Evolutionary conservation across 2,329 filamentous ascomycete species (phyloP).

Genomic region (Aspergillus felis): DNA sequence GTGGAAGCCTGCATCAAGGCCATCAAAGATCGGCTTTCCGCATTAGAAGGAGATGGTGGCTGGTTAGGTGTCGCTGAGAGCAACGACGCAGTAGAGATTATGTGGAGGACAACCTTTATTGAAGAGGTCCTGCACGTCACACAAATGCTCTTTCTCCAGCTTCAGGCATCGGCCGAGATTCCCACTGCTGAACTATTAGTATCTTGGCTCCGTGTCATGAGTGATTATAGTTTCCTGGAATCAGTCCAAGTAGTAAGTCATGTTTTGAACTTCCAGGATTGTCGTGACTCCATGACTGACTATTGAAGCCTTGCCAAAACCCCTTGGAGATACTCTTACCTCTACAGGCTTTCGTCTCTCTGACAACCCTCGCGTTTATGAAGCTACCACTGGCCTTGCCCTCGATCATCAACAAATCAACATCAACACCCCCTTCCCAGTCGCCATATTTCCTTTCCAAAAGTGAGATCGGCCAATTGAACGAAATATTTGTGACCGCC

Average conservation of each 20-base stretch:
- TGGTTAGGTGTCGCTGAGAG: conserved; percentile 49
- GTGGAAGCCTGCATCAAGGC: conserved; percentile 33
- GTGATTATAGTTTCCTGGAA: conserved; percentile 65
- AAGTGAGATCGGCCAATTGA: conserved; percentile 67
- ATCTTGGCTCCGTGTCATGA: conserved; percentile 73
- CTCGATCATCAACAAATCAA: conserved; percentile 40
- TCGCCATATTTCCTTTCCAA: conserved; percentile 65
- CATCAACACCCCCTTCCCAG: conserved; percentile 27
- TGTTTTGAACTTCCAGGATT: conserved; percentile 7
- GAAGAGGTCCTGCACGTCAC: conserved; percentile 71
- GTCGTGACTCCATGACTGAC: conserved; percentile 13
- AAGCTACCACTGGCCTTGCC: conserved; percentile 62
- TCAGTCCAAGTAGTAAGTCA: conserved; percentile 54
- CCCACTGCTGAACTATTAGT: conserved; percentile 57
- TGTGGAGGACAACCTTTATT: conserved; percentile 61
- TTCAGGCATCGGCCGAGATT: conserved; percentile 58
- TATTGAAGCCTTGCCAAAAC: conserved; percentile 35
- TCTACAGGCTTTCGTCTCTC: conserved; percentile 65
- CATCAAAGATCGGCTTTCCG: conserved; percentile 30
- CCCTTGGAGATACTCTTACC: conserved; percentile 46
- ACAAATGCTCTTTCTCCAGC: conserved; percentile 67
- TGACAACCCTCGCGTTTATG: conserved; percentile 69
- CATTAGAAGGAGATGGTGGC: conserved; percentile 32
- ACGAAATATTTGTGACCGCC: conserved; percentile 63
- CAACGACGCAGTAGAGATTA: conserved; percentile 54